Percentiles rank a stretch among this genome's conserved stretches.
Evolutionary conservation across 2,329 filamentous ascomycete species (phyloP).

Genomic region (Cryoendolithus antarcticus): DNA sequence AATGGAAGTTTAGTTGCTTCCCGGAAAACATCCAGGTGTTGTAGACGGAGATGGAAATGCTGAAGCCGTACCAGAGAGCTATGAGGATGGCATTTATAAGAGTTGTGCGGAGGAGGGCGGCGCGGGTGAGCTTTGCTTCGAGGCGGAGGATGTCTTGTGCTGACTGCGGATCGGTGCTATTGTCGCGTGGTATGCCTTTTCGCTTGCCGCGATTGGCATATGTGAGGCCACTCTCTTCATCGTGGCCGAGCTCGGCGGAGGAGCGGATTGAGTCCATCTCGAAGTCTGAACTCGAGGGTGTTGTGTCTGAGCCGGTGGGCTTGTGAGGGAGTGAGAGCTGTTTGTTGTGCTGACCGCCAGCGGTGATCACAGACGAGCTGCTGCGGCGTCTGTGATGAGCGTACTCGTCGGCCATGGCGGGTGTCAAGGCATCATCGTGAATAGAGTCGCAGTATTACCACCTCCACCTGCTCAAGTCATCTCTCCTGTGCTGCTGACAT

Average conservation of each 20-base stretch:
- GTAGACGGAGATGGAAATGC: slow-evolving; percentile 89
- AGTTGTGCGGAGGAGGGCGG: slow-evolving; percentile 56
- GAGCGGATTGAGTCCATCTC: slow-evolving; percentile 48
- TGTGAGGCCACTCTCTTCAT: slow-evolving; percentile 83
- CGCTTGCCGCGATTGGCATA: slow-evolving; percentile 51
- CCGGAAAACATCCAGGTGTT: slow-evolving; percentile 99
- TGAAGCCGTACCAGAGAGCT: slow-evolving; percentile 78
- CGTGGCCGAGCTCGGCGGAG: slow-evolving; percentile 48
- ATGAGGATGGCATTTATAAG: slow-evolving; percentile 72
- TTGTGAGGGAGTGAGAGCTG: slow-evolving; percentile 7
- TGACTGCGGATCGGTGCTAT: too few species aligned
- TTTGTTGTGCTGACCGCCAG: slow-evolving; percentile 5
- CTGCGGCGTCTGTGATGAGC: slow-evolving; percentile 8
- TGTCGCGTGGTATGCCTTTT: slow-evolving; percentile 44
- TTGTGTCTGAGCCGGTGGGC: slow-evolving; percentile 7
- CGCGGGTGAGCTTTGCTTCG: slow-evolving; percentile 49
- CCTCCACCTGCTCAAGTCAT: too few species aligned
- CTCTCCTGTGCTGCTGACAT: too few species aligned
- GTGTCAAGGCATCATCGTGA: too few species aligned
- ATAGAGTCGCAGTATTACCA: too few species aligned
- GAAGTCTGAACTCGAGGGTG: slow-evolving; percentile 35
- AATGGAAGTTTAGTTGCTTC: slow-evolving; percentile 75
- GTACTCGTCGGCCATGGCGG: too few species aligned
- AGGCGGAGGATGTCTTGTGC: slow-evolving; percentile 12
- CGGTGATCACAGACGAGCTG: slow-evolving; percentile 4